Conservation (phyloP, 1,284 basidiomycete genomes). For the Boletellus sp. region DNA sequence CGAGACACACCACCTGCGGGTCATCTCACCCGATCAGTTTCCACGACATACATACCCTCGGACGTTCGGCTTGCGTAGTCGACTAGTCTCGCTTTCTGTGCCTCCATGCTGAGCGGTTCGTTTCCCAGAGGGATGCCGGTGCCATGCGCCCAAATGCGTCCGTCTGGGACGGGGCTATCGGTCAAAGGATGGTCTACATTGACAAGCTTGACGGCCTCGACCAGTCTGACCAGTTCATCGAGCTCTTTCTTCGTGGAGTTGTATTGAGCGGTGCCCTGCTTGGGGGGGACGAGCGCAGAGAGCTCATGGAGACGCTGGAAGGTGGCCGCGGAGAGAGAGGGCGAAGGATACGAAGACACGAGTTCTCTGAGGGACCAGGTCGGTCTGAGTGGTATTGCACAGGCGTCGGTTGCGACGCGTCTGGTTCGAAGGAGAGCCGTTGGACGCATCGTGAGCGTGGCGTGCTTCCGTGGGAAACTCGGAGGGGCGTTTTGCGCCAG, state of each 20-base stretch:
- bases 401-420: slow-evolving; percentile 43
- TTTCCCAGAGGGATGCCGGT: slow-evolving; percentile 33
- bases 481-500: neutral
- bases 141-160: slow-evolving; percentile 42
- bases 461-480: slow-evolving; percentile 22
- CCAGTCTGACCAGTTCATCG: slow-evolving; percentile 66
- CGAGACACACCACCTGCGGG: slow-evolving; percentile 4
- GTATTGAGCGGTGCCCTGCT: slow-evolving; percentile 50
- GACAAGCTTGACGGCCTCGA: slow-evolving; percentile 72
- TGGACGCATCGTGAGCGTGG: neutral
- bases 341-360: slow-evolving; percentile 69
- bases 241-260: slow-evolving; percentile 50
- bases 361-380: slow-evolving; percentile 76
- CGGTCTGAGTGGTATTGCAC: slow-evolving; percentile 58
- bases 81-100: slow-evolving; percentile 44
- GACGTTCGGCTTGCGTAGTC: slow-evolving; percentile 46
- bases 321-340: slow-evolving; percentile 51
- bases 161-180: slow-evolving; percentile 39
- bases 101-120: slow-evolving; percentile 24
- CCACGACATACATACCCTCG: slow-evolving; percentile 44
- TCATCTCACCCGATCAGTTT: slow-evolving; percentile 41
- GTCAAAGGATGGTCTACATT: slow-evolving; percentile 37
- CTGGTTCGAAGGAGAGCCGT: slow-evolving; percentile 5
- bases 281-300: slow-evolving; percentile 64
- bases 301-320: slow-evolving; percentile 62